phyloP scores from a whole-genome alignment of 176 grass and related monocot species.

The Juncus effusus region DNA sequence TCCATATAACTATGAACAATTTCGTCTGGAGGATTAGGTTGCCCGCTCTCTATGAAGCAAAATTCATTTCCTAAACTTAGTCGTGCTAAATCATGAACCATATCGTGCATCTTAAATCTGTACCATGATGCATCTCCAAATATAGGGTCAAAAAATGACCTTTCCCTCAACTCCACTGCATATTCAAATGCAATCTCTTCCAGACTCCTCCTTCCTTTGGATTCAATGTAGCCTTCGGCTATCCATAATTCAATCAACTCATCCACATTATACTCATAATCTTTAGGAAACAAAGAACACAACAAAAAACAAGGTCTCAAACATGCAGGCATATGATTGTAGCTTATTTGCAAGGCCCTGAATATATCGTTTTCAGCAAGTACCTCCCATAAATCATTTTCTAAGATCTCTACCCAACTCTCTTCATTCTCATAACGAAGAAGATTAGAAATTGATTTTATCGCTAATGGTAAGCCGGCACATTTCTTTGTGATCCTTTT shows the following conservation, averaged over 20 bases:
- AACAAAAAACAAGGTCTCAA: slow-evolving; percentile 7
- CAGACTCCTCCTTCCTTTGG: slow-evolving; percentile 10
- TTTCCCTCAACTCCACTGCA: slow-evolving; percentile 12
- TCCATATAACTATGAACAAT: slow-evolving; percentile 10
- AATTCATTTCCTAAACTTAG: slow-evolving; percentile 11
- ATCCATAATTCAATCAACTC: slow-evolving; percentile 24
- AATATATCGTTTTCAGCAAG: slow-evolving; percentile 7
- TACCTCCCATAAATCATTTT: slow-evolving; percentile 27
- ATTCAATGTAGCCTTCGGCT: slow-evolving; percentile 21
- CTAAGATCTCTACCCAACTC: slow-evolving; percentile 23
- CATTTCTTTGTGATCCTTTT: slow-evolving; percentile 38
- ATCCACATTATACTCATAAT: slow-evolving; percentile 4
- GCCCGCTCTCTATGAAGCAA: slow-evolving; percentile 1
- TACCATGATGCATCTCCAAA: neutral
- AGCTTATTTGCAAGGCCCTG: slow-evolving; percentile 10
- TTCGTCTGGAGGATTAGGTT: neutral
- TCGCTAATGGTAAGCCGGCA: slow-evolving; percentile 37
- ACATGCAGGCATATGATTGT: neutral
- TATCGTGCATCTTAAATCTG: slow-evolving; percentile 18
- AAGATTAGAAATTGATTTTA: slow-evolving; percentile 39
- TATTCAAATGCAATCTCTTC: slow-evolving; percentile 15
- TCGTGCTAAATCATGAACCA: slow-evolving; percentile 24
- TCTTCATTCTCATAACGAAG: slow-evolving; percentile 37
- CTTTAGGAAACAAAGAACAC: slow-evolving; percentile 13
- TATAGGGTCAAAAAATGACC: slow-evolving; percentile 29